These are phyloP conservation scores for Macrophomina phaseolina DNA, from an alignment of 2,329 filamentous ascomycete species.

Conservation along the genomic window DNA sequence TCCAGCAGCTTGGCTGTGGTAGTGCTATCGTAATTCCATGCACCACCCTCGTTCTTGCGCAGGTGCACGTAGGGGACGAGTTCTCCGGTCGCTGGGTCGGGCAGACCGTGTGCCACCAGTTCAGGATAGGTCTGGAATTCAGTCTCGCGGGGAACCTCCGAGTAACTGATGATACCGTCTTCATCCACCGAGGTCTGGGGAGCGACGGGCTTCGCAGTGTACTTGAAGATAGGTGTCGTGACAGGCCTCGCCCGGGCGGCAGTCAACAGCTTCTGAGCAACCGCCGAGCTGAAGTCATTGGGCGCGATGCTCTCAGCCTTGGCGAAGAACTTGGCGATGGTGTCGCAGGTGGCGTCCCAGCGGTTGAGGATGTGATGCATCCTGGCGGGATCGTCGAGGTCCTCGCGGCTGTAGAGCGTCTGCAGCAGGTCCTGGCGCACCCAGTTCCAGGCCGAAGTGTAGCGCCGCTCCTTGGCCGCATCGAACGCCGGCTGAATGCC, in stretches of 20 bases:
- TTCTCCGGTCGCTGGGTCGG: neutral
- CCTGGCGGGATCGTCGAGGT: slow-evolving; percentile 98
- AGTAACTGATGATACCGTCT: slow-evolving; percentile 60
- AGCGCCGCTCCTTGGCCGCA: slow-evolving; percentile 36
- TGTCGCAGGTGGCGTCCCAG: slow-evolving; percentile 90
- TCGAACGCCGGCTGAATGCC: slow-evolving; percentile 42
- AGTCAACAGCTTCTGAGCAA: slow-evolving; percentile 94
- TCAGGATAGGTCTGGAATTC: slow-evolving; percentile 86
- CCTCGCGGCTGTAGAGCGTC: slow-evolving; percentile 53
- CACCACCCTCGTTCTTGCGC: neutral
- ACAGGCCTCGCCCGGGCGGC: slow-evolving; percentile 97
- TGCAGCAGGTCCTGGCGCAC: slow-evolving; percentile 35
- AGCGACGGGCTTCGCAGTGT: neutral
- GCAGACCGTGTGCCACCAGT: slow-evolving; percentile 63
- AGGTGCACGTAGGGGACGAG: neutral
- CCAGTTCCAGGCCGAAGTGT: slow-evolving; percentile 48
- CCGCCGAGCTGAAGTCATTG: slow-evolving; percentile 92
- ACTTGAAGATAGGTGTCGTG: slow-evolving; percentile 73
- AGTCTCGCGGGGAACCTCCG: slow-evolving; percentile 56
- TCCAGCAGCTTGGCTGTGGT: neutral
- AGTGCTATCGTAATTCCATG: neutral
- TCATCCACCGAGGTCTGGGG: slow-evolving; percentile 70
- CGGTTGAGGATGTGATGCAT: slow-evolving; percentile 99
- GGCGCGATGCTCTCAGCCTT: slow-evolving; percentile 92
- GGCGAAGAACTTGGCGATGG: slow-evolving; percentile 99